phyloP scores from a whole-genome alignment of 1,284 basidiomycete genomes.

The Mixia osmundae region DNA sequence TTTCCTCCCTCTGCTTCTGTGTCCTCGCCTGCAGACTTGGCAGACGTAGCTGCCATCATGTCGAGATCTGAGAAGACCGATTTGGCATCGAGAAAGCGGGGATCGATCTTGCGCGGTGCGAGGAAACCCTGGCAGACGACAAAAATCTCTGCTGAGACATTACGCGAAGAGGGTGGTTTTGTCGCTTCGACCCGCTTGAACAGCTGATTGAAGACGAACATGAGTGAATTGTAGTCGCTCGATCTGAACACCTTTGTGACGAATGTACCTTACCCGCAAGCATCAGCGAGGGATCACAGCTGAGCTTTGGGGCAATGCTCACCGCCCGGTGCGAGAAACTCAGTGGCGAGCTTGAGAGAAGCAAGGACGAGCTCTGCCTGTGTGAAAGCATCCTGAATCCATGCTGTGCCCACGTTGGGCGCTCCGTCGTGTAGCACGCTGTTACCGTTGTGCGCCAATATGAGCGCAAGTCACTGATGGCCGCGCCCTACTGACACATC shows the following conservation, averaged over 20 bases:
- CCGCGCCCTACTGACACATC: conserved; percentile 35
- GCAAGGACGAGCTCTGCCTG: conserved; percentile 94
- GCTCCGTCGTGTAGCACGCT: conserved; percentile 95
- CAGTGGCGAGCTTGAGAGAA: conserved; percentile 85
- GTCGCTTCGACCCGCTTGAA: conserved; percentile 95
- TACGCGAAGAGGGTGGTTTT: conserved; percentile 93
- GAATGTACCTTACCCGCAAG: too few relatives aligned
- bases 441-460: conserved; percentile 1
- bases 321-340: conserved; percentile 85
- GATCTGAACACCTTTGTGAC: conserved; percentile 98
- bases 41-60: conserved; percentile 16
- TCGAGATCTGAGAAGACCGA: conserved; percentile 89
- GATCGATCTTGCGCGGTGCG: conserved; percentile 85
- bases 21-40: conserved; percentile 1
- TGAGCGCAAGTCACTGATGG: not conserved
- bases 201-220: conserved; percentile 96
- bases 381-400: conserved; percentile 96
- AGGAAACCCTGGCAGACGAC: conserved; percentile 92
- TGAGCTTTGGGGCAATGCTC: too few relatives aligned
- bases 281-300: too few relatives aligned
- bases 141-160: conserved; percentile 98
- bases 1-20: conserved; percentile 7
- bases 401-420: conserved; percentile 96
- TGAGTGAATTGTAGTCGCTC: conserved; percentile 92
- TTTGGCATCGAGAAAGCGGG: conserved; percentile 90